Percentiles rank a stretch among this genome's conserved stretches.
phyloP scores from a whole-genome alignment of 2,329 filamentous ascomycete species.

The Colletotrichum musicola region DNA sequence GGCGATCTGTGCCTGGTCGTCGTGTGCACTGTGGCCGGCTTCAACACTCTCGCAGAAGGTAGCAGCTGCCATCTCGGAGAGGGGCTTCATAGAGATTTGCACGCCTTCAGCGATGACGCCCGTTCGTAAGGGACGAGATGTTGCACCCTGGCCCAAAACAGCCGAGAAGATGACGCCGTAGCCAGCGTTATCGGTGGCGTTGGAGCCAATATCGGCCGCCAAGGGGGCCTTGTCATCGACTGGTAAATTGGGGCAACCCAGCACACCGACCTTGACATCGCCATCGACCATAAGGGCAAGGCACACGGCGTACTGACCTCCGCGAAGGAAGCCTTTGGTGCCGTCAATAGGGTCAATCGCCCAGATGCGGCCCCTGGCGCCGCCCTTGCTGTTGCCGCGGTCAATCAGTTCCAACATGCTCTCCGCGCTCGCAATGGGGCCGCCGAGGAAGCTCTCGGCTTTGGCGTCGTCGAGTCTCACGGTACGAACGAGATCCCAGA shows the following conservation, averaged over 20 bases:
- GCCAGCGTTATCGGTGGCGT: constrained; percentile 79
- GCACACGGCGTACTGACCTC: constrained; percentile 97
- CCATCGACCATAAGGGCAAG: constrained; percentile 93
- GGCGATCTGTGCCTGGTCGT: constrained; percentile 88
- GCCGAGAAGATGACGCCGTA: constrained; percentile 92
- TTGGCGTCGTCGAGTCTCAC: constrained; percentile 76
- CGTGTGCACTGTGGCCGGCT: constrained; percentile 90
- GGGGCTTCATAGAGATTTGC: constrained; percentile 82
- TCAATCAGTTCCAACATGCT: constrained; percentile 77
- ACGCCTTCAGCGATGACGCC: constrained; percentile 64
- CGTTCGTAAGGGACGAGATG: constrained; percentile 77
- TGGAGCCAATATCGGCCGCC: constrained; percentile 77
- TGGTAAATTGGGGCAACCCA: constrained; percentile 95
- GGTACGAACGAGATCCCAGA: constrained; percentile 86
- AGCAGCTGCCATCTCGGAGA: constrained; percentile 80
- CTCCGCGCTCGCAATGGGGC: constrained; percentile 74
- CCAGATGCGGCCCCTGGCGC: constrained; percentile 86
- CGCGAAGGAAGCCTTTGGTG: constrained; percentile 95
- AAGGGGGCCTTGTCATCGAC: constrained; percentile 82
- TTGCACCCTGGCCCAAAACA: constrained; percentile 82
- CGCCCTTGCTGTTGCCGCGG: constrained; percentile 77
- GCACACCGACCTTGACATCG: constrained; percentile 91
- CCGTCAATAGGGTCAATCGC: constrained; percentile 97
- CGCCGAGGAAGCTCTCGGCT: constrained; percentile 77
- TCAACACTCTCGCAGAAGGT: constrained; percentile 98